Evolutionary conservation across 768 basidiomycete species (phyloP).

Genomic region (Wakefieldia striispora): DNA sequence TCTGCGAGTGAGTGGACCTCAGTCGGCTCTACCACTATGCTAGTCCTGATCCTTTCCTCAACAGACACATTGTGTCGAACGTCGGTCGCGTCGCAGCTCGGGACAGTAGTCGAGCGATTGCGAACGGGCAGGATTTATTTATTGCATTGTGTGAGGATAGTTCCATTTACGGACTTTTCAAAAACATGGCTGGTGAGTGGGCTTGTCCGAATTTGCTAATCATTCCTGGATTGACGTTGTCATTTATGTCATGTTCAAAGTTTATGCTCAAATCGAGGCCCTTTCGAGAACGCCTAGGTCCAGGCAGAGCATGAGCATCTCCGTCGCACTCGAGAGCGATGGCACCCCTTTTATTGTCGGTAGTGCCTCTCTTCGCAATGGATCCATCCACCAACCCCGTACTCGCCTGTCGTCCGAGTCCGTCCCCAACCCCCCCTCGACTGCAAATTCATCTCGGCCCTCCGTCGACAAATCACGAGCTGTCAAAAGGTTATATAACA

Average conservation of each 20-base stretch:
- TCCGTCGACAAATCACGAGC: slow-evolving; percentile 65
- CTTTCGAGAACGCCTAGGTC: slow-evolving; percentile 57
- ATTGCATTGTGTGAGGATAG: slow-evolving; percentile 90
- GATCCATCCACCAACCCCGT: slow-evolving; percentile 22
- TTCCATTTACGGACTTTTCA: slow-evolving; percentile 80
- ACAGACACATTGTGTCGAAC: slow-evolving; percentile 80
- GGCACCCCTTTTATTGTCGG: slow-evolving; percentile 43
- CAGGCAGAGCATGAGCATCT: slow-evolving; percentile 73
- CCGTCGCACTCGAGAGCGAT: slow-evolving; percentile 56
- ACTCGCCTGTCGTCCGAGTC: slow-evolving; percentile 43
- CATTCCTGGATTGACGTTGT: slow-evolving; percentile 16
- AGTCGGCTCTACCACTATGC: neutral
- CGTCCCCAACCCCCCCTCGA: slow-evolving; percentile 21
- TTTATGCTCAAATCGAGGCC: slow-evolving; percentile 75
- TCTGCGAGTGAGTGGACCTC: slow-evolving; percentile 74
- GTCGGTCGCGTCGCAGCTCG: slow-evolving; percentile 82
- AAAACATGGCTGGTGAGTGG: slow-evolving; percentile 74
- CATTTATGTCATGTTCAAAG: slow-evolving; percentile 36
- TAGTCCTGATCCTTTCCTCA: slow-evolving; percentile 4
- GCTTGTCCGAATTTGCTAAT: slow-evolving; percentile 19
- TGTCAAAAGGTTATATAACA: slow-evolving; percentile 54
- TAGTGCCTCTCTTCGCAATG: slow-evolving; percentile 22
- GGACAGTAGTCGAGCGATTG: slow-evolving; percentile 76
- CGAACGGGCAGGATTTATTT: slow-evolving; percentile 80
- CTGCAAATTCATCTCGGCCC: slow-evolving; percentile 39